Percentiles rank a stretch among this genome's conserved stretches.
These are phyloP conservation scores for Pichia sp. DNA, from an alignment of 1,139 yeast species.

Conservation along the genomic window DNA sequence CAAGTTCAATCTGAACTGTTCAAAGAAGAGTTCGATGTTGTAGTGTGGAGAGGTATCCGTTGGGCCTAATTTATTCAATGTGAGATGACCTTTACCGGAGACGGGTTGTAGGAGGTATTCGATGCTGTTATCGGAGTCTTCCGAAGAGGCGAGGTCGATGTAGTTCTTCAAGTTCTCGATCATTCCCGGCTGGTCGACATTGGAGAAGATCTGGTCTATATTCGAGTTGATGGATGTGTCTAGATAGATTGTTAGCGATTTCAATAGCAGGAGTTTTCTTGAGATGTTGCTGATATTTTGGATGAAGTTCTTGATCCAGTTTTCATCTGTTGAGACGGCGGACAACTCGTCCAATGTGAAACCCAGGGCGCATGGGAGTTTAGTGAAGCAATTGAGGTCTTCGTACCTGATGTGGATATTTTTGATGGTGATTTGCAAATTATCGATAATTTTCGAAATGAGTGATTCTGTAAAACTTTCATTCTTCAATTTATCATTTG, in stretches of 20 bases:
- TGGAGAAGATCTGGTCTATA: conserved; percentile 19
- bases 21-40: conserved; percentile 73
- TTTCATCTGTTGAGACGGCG: conserved; percentile 83
- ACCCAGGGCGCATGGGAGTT: conserved; percentile 80
- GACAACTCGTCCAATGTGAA: conserved; percentile 81
- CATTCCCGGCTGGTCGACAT: conserved; percentile 43
- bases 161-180: conserved; percentile 40
- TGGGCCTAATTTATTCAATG: conserved; percentile 76
- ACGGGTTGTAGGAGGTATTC: conserved; percentile 87
- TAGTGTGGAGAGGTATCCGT: conserved; percentile 71
- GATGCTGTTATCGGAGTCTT: conserved; percentile 30
- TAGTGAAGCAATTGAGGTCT: conserved; percentile 64
- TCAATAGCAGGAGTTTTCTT: conserved; percentile 73
- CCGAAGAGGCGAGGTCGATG: conserved; percentile 33
- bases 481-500: conserved; percentile 49
- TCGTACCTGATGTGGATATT: conserved; percentile 93
- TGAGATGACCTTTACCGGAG: conserved; percentile 80
- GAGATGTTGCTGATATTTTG: conserved; percentile 68
- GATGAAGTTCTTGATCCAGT: conserved; percentile 86
- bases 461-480: conserved; percentile 87
- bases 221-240: conserved; percentile 59
- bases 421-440: conserved; percentile 87
- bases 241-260: conserved; percentile 81
- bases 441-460: conserved; percentile 87
- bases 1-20: conserved; percentile 81